Conservation (phyloP, 2,329 filamentous ascomycete species). For the Diaporthe ilicicola region DNA sequence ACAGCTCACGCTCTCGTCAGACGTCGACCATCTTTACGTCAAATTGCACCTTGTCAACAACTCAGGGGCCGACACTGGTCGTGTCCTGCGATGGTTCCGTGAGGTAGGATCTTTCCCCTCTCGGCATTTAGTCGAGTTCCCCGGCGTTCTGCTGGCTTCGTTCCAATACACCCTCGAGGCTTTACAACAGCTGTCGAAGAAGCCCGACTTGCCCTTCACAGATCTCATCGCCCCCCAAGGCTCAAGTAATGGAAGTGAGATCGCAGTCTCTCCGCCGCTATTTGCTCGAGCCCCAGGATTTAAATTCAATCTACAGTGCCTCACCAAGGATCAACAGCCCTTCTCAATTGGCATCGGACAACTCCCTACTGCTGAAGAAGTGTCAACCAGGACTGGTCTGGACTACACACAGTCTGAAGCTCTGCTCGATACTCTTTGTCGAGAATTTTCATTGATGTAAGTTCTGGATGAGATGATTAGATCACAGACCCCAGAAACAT, state of each 20-base stretch:
- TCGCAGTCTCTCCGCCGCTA: constrained; percentile 53
- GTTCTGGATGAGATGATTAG: background rate
- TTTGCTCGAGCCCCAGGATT: constrained; percentile 61
- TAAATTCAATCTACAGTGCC: constrained; percentile 52
- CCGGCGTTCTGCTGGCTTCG: constrained; percentile 64
- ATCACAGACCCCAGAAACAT: no score
- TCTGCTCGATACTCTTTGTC: constrained; percentile 60
- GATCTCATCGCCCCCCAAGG: constrained; percentile 51
- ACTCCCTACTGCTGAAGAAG: constrained; percentile 28
- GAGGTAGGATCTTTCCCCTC: constrained; percentile 19
- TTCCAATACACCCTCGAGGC: constrained; percentile 65
- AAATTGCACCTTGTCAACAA: constrained; percentile 42
- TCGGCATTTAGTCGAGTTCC: constrained; percentile 65
- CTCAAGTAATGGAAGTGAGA: constrained; percentile 31
- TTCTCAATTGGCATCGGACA: constrained; percentile 35
- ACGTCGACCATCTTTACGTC: constrained; percentile 42
- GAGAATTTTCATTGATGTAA: constrained; percentile 63
- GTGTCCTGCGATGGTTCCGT: constrained; percentile 42
- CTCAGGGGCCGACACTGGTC: constrained; percentile 33
- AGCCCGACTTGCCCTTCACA: constrained; percentile 56
- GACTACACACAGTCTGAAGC: constrained; percentile 62
- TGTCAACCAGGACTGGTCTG: constrained; percentile 52
- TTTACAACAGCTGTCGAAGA: constrained; percentile 60
- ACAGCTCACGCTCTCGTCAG: constrained; percentile 42
- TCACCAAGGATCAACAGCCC: constrained; percentile 38